These are phyloP conservation scores for Phanerochaete sordida DNA, from an alignment of 768 basidiomycete species.

Conservation along the genomic window DNA sequence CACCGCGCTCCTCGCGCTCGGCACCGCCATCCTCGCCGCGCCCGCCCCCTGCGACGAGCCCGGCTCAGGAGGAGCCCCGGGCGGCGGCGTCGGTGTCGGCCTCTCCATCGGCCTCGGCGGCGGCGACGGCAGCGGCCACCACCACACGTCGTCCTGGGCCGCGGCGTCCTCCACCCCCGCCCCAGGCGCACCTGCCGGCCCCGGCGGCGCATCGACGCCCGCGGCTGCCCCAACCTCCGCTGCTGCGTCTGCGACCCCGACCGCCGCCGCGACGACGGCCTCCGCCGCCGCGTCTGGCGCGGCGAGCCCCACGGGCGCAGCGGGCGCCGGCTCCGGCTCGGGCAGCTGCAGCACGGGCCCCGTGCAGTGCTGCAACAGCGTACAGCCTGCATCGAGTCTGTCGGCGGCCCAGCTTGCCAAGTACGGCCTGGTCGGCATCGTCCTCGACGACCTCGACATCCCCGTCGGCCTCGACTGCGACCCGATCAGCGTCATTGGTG, in stretches of 20 bases:
- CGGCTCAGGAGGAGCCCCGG: neutral
- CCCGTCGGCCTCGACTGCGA: constrained; percentile 19
- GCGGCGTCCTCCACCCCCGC: neutral
- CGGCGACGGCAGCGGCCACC: too few species aligned
- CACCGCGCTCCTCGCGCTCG: neutral
- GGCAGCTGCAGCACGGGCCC: constrained; percentile 29
- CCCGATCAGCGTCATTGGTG: constrained; percentile 13
- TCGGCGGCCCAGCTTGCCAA: neutral
- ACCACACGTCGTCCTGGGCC: too few species aligned
- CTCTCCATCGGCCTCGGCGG: too few species aligned
- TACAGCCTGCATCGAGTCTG: constrained; percentile 16
- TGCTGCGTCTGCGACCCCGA: neutral
- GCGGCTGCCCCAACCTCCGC: neutral
- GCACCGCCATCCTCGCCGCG: neutral
- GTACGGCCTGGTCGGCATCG: constrained; percentile 12
- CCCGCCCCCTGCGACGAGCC: neutral
- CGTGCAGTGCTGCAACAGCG: constrained; percentile 28
- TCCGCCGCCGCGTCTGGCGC: neutral
- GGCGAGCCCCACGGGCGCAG: neutral
- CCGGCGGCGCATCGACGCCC: neutral
- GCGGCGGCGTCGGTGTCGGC: too few species aligned
- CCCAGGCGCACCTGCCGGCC: neutral
- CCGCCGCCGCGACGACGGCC: neutral
- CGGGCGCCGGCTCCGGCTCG: constrained; percentile 9
- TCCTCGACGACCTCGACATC: constrained; percentile 5